Evolutionary conservation across 2,329 filamentous ascomycete species (phyloP), one percentile per base, ranked within the genome.

Genomic region (Dactylellina parvicollis): DNA sequence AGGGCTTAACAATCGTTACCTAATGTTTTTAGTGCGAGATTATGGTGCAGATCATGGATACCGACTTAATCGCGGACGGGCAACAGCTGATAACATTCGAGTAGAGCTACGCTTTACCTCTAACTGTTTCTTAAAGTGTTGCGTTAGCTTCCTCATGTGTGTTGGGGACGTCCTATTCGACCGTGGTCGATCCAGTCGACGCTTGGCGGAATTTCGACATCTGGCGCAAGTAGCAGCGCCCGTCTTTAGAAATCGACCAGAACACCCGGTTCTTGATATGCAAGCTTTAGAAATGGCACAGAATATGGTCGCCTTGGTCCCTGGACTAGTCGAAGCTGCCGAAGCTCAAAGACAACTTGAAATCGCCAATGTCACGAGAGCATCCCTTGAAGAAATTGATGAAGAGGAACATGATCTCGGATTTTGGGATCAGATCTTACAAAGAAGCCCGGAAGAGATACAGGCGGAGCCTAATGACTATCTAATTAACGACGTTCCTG

Each of bases 51-150:
- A 24, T 18, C 40, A 36, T 24, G 28, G 36, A 3, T 57, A 42
- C 26, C 62, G 32, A 0, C 44, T 67, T 7, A 59, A 59, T 14
- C 46, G 62, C 10, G 62, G 62, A 5, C 28, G 22, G 0, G 16
- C 62, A 18, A 20, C 24, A 2, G 24, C 16, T 0, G 42, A 67
- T 26, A 67, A 57, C 20, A 28, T 56, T 4, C 32, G 44, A 2
- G 55, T 67, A 20, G 42, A 67, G 30, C 20, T 67, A 26, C 52
- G 44, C 3, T 67, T 49, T 22, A 24, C 24, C 1, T 5, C 20
- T 14, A 52, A 67, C 18, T 67, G 54, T 18, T 26, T 67, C 18
- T 30, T 50, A 5, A 42, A 20, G 16, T 67, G 62, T 14, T 67
- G 52, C 10, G 38, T 9, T 16, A 40, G 20, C 2, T 24, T 67